A percentile compares a stretch with the other conserved stretches of the same genome.
These are phyloP conservation scores for Pinguiococcus pyrenoidosus DNA, from an alignment of 108 stramenopile species.

Conservation along the genomic window DNA sequence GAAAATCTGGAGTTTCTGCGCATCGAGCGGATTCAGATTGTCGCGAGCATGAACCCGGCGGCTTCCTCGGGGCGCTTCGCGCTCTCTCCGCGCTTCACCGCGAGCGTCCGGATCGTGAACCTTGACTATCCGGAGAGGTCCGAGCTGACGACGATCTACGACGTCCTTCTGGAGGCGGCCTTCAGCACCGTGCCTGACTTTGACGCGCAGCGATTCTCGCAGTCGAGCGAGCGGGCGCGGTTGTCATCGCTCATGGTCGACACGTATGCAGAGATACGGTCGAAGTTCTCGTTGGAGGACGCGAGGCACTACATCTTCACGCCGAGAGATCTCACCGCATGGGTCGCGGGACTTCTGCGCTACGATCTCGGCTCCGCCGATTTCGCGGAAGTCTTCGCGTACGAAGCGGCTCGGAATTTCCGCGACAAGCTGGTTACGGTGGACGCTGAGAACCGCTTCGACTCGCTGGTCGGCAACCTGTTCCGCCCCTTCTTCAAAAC, in stretches of 20 bases:
- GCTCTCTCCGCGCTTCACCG: slow-evolving; percentile 40
- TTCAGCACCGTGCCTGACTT: slow-evolving; percentile 4
- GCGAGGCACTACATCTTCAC: slow-evolving; percentile 52
- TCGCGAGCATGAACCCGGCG: slow-evolving; percentile 42
- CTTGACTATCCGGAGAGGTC: slow-evolving; percentile 36
- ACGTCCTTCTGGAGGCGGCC: slow-evolving; percentile 8
- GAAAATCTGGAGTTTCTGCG: slow-evolving; percentile 44
- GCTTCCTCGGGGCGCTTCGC: slow-evolving; percentile 44
- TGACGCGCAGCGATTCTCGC: slow-evolving; percentile 6
- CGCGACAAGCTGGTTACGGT: slow-evolving; percentile 32
- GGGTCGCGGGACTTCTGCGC: slow-evolving; percentile 34
- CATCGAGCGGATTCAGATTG: slow-evolving; percentile 42
- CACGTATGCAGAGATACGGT: slow-evolving; percentile 27
- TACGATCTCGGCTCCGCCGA: slow-evolving; percentile 39
- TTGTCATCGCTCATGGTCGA: slow-evolving; percentile 38
- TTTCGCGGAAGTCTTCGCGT: slow-evolving; percentile 35
- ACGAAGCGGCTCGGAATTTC: slow-evolving; percentile 38
- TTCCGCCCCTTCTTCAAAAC: slow-evolving; percentile 35
- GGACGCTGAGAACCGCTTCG: slow-evolving; percentile 20
- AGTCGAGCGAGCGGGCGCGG: slow-evolving; percentile 17
- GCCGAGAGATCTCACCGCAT: slow-evolving; percentile 40
- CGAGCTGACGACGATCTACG: slow-evolving; percentile 34
- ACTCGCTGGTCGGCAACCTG: slow-evolving; percentile 3
- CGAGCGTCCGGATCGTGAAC: slow-evolving; percentile 33
- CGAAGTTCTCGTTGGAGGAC: slow-evolving; percentile 36